phyloP scores from a whole-genome alignment of 2,329 filamentous ascomycete species.

The Colletotrichum chlorophyti region DNA sequence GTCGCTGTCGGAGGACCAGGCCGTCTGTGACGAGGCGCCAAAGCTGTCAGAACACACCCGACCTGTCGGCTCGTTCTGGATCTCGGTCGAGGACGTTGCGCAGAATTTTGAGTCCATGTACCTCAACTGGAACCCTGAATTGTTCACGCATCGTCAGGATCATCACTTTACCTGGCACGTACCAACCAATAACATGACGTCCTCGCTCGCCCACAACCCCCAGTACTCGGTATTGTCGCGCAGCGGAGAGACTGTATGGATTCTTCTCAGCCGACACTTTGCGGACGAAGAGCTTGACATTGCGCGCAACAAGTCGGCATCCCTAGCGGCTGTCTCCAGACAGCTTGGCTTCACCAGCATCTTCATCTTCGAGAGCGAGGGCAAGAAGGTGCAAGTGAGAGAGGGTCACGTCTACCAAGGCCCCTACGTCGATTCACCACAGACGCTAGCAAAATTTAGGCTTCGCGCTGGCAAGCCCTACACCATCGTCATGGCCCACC shows the following conservation, averaged over 20 bases:
- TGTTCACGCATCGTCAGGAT: conserved; percentile 85
- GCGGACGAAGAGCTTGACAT: conserved; percentile 69
- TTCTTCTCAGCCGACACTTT: conserved; percentile 88
- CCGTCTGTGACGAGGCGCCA: conserved; percentile 14
- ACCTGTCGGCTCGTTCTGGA: conserved; percentile 85
- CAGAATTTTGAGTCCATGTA: conserved; percentile 97
- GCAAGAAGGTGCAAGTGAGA: conserved; percentile 75
- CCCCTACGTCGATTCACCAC: conserved; percentile 92
- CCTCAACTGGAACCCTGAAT: conserved; percentile 91
- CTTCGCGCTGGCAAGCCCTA: conserved; percentile 49
- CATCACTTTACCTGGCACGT: conserved; percentile 87
- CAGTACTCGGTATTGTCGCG: conserved; percentile 74
- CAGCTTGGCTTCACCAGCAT: conserved; percentile 86
- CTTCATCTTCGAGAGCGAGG: conserved; percentile 76
- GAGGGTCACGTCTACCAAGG: conserved; percentile 76
- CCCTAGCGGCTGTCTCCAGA: conserved; percentile 53
- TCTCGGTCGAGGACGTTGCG: conserved; percentile 83
- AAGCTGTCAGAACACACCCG: conserved; percentile 33
- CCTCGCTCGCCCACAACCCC: conserved; percentile 69
- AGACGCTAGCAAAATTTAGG: conserved; percentile 79
- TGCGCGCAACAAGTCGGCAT: conserved; percentile 49
- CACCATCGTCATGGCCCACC: conserved; percentile 76
- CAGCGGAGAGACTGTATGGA: conserved; percentile 73
- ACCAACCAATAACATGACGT: conserved; percentile 54
- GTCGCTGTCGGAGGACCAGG: background rate